Evolutionary conservation across 2,329 filamentous ascomycete species (phyloP).

Genomic region (Lojkania enalia): DNA sequence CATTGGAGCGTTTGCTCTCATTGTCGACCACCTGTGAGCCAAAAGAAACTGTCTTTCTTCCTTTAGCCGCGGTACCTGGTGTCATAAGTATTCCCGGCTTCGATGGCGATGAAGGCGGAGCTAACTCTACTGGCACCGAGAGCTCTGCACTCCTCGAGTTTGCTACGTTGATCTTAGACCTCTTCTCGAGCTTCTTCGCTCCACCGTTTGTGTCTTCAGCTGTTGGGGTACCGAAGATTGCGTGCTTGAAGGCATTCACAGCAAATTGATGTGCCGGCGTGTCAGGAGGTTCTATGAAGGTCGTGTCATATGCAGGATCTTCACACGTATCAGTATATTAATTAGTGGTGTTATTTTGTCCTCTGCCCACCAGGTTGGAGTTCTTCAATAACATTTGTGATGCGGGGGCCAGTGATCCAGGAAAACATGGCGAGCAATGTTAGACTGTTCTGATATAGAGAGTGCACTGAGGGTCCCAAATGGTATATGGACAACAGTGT

Average conservation of each 20-base stretch:
- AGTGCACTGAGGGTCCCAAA: no score
- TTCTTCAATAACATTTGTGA: constrained; percentile 43
- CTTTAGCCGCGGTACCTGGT: constrained; percentile 59
- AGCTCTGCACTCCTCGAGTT: constrained; percentile 26
- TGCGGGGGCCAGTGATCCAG: constrained; percentile 45
- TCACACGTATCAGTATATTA: constrained; percentile 15
- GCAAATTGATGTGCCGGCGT: constrained; percentile 70
- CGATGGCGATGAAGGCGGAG: constrained; percentile 51
- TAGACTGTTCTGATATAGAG: not conserved
- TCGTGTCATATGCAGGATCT: constrained; percentile 44
- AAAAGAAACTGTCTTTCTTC: constrained; percentile 65
- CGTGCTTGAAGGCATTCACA: constrained; percentile 67
- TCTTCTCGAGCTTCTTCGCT: constrained; percentile 29
- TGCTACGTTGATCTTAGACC: constrained; percentile 23
- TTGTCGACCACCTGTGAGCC: constrained; percentile 61
- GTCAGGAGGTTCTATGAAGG: constrained; percentile 59
- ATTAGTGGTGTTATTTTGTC: not conserved
- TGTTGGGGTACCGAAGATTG: constrained; percentile 65
- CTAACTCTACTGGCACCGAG: constrained; percentile 25
- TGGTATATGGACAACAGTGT: no score
- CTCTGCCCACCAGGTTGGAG: constrained; percentile 34
- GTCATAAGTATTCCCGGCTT: constrained; percentile 67
- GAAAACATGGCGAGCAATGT: constrained; percentile 37
- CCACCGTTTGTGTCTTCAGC: constrained; percentile 47
- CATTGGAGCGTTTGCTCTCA: constrained; percentile 53